Evolutionary conservation across 2,329 filamentous ascomycete genomes (phyloP).

Genomic region (Cercospora nicotianae): DNA sequence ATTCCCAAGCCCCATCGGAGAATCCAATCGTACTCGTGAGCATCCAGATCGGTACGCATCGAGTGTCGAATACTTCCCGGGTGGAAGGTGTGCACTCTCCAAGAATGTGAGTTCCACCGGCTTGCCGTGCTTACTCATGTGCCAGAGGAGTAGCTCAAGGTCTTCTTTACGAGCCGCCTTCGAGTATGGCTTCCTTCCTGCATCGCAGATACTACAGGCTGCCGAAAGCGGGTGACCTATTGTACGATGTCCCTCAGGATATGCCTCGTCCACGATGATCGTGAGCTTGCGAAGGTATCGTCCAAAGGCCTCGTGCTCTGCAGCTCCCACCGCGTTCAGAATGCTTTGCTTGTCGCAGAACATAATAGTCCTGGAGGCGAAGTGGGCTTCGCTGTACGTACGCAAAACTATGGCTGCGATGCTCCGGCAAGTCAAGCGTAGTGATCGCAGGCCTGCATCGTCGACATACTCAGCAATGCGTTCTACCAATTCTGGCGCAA

Average conservation of each 20-base stretch:
- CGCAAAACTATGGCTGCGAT: neutral
- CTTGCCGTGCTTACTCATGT: neutral
- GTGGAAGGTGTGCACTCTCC: neutral
- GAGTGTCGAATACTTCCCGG: neutral
- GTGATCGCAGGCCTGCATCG: neutral
- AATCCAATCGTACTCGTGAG: neutral
- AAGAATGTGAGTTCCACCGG: neutral
- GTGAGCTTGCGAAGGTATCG: neutral
- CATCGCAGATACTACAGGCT: neutral
- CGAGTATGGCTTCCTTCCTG: neutral
- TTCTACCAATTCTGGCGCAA: neutral
- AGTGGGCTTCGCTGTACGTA: neutral
- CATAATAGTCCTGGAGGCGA: neutral
- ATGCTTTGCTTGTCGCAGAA: neutral
- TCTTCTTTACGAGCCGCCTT: neutral
- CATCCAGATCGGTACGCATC: neutral
- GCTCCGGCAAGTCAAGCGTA: neutral
- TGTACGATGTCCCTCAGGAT: neutral
- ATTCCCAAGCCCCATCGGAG: neutral
- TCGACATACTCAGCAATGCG: neutral
- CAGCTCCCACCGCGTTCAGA: neutral
- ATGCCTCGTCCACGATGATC: neutral
- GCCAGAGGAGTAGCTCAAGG: neutral
- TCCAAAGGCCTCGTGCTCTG: neutral
- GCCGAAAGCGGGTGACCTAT: neutral